Percentiles rank a stretch among this genome's conserved stretches.
phyloP scores from a whole-genome alignment of 2,329 filamentous ascomycete species.

The Aspergillus sergii region DNA sequence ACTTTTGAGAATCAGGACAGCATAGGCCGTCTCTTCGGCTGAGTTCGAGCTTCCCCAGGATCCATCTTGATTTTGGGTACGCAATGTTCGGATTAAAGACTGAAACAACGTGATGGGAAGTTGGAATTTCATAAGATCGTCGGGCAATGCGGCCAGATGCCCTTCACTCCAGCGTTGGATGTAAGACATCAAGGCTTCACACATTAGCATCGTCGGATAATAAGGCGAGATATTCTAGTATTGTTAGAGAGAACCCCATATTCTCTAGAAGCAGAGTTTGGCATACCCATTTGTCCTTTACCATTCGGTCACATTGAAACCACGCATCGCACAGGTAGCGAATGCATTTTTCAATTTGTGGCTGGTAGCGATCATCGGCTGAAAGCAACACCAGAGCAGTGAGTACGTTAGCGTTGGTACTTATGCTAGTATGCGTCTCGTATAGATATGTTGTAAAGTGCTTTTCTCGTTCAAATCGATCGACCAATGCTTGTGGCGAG shows the following conservation, averaged over 20 bases:
- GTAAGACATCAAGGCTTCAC: not conserved
- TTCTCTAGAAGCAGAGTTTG: no score
- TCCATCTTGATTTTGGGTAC: conserved; percentile 2
- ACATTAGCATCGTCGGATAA: not conserved
- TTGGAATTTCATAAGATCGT: not conserved
- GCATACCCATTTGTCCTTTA: conserved; percentile 10
- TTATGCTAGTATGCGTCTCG: conserved; percentile 1
- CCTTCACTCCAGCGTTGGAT: not conserved
- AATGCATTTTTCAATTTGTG: conserved; percentile 7
- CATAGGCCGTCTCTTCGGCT: conserved; percentile 4
- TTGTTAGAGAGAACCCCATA: not conserved
- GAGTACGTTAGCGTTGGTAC: conserved; percentile 8
- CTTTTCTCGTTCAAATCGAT: not conserved
- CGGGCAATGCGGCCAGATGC: not conserved
- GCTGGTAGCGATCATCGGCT: not conserved
- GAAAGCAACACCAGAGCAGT: not conserved
- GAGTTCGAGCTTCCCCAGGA: conserved; percentile 1
- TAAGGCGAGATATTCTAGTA: conserved; percentile 1
- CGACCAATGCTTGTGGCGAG: not conserved
- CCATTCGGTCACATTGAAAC: conserved; percentile 1
- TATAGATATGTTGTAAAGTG: conserved; percentile 2
- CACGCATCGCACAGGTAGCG: not conserved
- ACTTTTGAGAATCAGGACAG: not conserved
- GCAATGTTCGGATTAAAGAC: not conserved
- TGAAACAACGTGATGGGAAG: not conserved